Evolutionary conservation across 306 rosid genomes (phyloP).

Genomic region (Dalbergia cochinchinensis): DNA sequence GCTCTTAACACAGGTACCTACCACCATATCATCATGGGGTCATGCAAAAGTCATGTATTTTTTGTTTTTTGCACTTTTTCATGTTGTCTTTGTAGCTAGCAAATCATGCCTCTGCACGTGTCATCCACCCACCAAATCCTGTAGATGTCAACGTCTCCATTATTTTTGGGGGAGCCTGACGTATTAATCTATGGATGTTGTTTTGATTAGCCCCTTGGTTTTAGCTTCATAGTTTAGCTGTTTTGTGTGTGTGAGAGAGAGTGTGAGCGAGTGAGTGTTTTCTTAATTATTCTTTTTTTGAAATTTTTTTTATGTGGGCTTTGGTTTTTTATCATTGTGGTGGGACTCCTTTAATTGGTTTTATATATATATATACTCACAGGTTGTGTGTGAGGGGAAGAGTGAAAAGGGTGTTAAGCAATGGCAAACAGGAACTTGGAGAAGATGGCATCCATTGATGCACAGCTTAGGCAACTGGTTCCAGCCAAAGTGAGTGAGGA

Average conservation of each 20-base stretch:
- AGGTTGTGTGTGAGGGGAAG: constrained; percentile 44
- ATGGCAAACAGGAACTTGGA: constrained; percentile 84
- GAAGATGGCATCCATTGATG: constrained; percentile 96
- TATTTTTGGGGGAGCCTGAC: constrained; percentile 5
- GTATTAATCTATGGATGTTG: constrained; percentile 40
- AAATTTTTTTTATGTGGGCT: constrained; percentile 22
- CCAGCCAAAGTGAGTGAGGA: constrained; percentile 96
- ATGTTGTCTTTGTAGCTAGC: constrained; percentile 7
- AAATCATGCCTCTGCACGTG: constrained; percentile 43
- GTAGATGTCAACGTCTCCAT: constrained; percentile 18
- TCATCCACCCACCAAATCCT: constrained; percentile 7
- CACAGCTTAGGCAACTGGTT: constrained; percentile 86
- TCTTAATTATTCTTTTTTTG: background rate
- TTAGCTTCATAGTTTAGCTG: constrained; percentile 31
- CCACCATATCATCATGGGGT: constrained; percentile 39
- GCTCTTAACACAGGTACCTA: constrained; percentile 64
- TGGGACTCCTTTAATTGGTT: background rate
- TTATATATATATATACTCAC: constrained; percentile 21
- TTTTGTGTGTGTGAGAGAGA: background rate
- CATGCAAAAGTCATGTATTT: constrained; percentile 26
- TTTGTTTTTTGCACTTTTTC: background rate
- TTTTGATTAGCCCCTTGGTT: constrained; percentile 49
- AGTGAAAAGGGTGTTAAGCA: background rate
- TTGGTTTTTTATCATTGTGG: constrained; percentile 27
- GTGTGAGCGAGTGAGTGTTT: background rate